These are phyloP conservation scores for Hypoxylon sp. DNA, from an alignment of 2,329 filamentous ascomycete genomes.

Conservation along the genomic window DNA sequence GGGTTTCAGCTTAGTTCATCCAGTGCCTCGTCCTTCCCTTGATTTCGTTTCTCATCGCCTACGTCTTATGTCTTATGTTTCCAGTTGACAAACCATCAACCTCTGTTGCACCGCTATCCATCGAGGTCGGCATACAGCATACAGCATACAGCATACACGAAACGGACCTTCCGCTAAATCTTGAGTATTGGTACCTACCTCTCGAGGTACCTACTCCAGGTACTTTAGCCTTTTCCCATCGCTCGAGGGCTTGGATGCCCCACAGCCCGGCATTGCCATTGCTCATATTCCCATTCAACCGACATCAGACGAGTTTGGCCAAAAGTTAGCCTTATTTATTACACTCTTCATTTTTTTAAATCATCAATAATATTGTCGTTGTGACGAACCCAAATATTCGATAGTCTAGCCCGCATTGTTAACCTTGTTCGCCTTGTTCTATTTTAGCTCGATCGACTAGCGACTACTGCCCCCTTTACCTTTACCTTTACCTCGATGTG, in stretches of 20 bases:
- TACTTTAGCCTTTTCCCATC: background rate
- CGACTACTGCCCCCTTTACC: background rate
- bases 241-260: constrained; percentile 6
- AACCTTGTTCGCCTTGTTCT: background rate
- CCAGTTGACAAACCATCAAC: background rate
- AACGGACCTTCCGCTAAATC: background rate
- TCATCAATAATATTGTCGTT: background rate
- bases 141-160: no score
- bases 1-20: background rate
- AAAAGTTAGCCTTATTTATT: background rate
- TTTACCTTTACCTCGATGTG: constrained; percentile 27
- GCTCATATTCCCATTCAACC: constrained; percentile 2
- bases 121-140: background rate
- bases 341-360: background rate
- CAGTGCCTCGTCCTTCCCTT: background rate
- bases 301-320: background rate
- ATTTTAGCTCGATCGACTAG: background rate
- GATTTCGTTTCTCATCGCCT: background rate
- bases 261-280: background rate
- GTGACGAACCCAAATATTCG: background rate
- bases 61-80: background rate
- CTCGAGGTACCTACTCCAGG: background rate
- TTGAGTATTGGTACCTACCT: constrained; percentile 5
- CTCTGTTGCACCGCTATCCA: background rate
- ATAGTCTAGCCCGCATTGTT: background rate